A percentile compares a stretch with the other conserved stretches of the same genome.
These are phyloP conservation scores for Oxyria digyna DNA, from an alignment of 148 eudicot species.

Conservation along the genomic window DNA sequence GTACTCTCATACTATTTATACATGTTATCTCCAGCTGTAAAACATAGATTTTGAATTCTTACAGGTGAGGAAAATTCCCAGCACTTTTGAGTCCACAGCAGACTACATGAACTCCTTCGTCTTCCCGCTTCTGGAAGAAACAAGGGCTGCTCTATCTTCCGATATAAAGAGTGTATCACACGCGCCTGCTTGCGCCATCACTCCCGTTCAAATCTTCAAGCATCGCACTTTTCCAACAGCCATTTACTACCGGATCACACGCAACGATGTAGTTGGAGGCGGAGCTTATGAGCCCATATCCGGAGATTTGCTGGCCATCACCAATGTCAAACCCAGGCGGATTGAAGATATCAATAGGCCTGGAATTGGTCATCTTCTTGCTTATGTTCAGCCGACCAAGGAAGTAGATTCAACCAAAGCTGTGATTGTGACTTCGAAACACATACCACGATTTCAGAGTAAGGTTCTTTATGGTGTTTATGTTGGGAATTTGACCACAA, in stretches of 20 bases:
- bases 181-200: slow-evolving; percentile 22
- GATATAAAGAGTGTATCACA: slow-evolving; percentile 17
- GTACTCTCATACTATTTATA: no score
- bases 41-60: neutral
- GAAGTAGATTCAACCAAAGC: no score
- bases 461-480: neutral
- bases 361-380: slow-evolving; percentile 13
- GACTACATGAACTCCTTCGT: neutral
- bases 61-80: slow-evolving; percentile 4
- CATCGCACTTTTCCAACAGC: slow-evolving; percentile 16
- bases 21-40: no score
- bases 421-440: slow-evolving; percentile 9
- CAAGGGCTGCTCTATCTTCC: slow-evolving; percentile 12
- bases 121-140: slow-evolving; percentile 3
- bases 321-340: neutral
- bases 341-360: slow-evolving; percentile 25
- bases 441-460: neutral
- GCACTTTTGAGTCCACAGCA: neutral
- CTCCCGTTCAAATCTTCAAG: neutral
- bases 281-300: neutral
- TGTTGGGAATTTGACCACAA: neutral
- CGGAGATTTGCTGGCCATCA: neutral
- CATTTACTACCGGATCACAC: slow-evolving; percentile 23
- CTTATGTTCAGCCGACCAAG: no score
- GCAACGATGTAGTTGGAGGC: neutral